phyloP scores from a whole-genome alignment of 495 filamentous ascomycete genomes.

The Paragyromitra xinjiangensis region DNA sequence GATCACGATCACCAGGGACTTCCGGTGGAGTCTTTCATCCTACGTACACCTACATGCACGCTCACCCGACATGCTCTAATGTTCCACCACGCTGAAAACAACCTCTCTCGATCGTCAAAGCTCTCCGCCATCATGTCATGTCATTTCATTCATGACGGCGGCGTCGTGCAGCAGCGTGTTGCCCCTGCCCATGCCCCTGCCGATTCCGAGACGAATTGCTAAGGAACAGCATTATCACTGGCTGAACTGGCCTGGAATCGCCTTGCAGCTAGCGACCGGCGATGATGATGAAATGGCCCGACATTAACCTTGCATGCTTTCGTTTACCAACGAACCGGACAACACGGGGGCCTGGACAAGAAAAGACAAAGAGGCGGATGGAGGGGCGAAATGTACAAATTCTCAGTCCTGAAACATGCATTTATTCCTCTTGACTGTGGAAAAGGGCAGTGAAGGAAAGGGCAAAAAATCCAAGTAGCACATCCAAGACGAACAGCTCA shows the following conservation, averaged over 20 bases:
- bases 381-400: conserved; percentile 30
- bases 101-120: conserved; percentile 48
- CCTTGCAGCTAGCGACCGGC: conserved; percentile 43
- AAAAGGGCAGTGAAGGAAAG: conserved; percentile 29
- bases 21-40: conserved; percentile 37
- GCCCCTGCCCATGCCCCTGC: conserved; percentile 47
- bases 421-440: conserved; percentile 27
- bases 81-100: conserved; percentile 38
- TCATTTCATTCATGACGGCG: conserved; percentile 51
- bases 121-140: conserved; percentile 51
- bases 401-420: conserved; percentile 48
- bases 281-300: conserved; percentile 51
- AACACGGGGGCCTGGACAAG: conserved; percentile 45
- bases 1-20: conserved; percentile 45
- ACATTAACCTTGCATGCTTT: conserved; percentile 54
- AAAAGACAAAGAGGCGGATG: conserved; percentile 20
- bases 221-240: conserved; percentile 46
- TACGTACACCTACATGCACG: conserved; percentile 18
- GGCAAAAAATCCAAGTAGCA: conserved; percentile 33
- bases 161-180: conserved; percentile 48
- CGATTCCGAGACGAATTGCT: conserved; percentile 49
- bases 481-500: conserved; percentile 49
- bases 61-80: conserved; percentile 39
- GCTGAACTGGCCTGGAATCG: conserved; percentile 44
- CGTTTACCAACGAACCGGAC: conserved; percentile 52